Conservation (phyloP, 179 eudicot genomes). For the Silene coronaria region DNA sequence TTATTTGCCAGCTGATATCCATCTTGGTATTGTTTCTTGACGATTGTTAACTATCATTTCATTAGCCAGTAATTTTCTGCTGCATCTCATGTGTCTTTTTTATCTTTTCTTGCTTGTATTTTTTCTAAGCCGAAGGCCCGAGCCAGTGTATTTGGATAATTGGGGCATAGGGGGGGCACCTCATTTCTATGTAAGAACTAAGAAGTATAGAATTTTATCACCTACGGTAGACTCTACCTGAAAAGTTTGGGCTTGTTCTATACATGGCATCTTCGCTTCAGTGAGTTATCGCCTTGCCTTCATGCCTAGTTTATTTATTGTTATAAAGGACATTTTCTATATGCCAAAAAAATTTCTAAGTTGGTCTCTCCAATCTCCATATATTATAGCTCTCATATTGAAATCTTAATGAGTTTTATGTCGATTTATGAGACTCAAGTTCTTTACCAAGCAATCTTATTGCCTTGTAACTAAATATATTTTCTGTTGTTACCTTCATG, state of each 20-base stretch:
- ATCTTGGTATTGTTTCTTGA: conserved; percentile 55
- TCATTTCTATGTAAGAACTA: not conserved
- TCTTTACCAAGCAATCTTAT: not conserved
- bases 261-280: not conserved
- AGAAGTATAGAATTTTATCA: not conserved
- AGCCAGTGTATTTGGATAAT: not conserved
- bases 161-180: not conserved
- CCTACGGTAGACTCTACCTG: not conserved
- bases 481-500: not conserved
- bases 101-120: conserved; percentile 1
- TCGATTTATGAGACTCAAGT: not conserved
- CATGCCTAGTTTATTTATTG: not conserved
- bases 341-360: not conserved
- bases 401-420: not conserved
- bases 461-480: not conserved
- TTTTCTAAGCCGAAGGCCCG: not conserved
- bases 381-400: not conserved
- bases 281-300: not conserved
- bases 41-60: not conserved
- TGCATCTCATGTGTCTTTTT: not conserved
- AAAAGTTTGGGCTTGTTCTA: not conserved
- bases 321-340: not conserved
- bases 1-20: conserved; percentile 86
- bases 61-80: not conserved
- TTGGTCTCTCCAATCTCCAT: not conserved